Percentiles rank a stretch among this genome's conserved stretches.
Conservation (phyloP, 202 grass and related monocot genomes). For the Saccharum hybrid region DNA sequence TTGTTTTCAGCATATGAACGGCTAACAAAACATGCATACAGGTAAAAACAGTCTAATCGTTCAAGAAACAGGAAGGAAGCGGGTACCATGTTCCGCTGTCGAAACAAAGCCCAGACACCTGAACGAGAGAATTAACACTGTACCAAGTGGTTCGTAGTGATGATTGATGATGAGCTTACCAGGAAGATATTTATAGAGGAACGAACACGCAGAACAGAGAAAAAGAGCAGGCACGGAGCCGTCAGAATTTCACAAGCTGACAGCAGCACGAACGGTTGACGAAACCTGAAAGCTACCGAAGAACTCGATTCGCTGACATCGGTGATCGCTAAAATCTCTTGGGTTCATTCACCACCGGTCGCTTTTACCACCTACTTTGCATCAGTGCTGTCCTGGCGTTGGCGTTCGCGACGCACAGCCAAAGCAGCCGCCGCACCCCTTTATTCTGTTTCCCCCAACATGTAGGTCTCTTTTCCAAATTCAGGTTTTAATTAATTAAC, state of each 20-base stretch:
- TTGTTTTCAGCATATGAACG: conserved; percentile 2
- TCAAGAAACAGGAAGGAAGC: conserved; percentile 2
- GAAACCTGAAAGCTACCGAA: conserved; percentile 38
- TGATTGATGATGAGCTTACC: neutral
- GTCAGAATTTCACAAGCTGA: conserved; percentile 33
- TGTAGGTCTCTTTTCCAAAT: neutral
- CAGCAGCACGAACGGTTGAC: conserved; percentile 28
- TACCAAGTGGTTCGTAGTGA: neutral
- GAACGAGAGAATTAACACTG: conserved; percentile 11
- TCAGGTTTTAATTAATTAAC: neutral
- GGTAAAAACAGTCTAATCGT: neutral
- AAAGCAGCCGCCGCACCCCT: conserved; percentile 8
- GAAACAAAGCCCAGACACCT: conserved; percentile 21
- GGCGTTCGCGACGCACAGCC: conserved; percentile 36
- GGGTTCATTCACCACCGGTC: neutral
- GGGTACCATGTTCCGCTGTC: conserved; percentile 39
- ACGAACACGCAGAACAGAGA: neutral
- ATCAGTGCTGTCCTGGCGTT: conserved; percentile 29
- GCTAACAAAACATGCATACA: neutral
- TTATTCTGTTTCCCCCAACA: conserved; percentile 27
- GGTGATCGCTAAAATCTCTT: neutral
- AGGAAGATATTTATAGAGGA: conserved; percentile 42
- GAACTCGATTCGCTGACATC: conserved; percentile 50
- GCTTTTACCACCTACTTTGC: conserved; percentile 12
- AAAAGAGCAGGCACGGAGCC: neutral